Conservation (phyloP, 208 protist genomes). For the Borovskyia barvae region DNA sequence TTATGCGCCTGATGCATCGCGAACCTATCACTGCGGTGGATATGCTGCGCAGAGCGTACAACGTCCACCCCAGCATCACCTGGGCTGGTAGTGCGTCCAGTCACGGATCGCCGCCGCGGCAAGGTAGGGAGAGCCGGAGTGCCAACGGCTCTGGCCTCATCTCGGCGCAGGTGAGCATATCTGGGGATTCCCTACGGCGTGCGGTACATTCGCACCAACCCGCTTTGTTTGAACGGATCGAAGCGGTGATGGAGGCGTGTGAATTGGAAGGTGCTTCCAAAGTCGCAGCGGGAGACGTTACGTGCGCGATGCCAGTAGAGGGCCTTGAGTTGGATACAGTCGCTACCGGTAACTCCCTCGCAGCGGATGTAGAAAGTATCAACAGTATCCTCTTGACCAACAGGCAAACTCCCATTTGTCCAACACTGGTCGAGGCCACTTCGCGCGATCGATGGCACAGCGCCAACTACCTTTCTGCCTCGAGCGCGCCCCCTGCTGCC, state of each 20-base stretch:
- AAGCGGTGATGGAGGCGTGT: conserved; percentile 1
- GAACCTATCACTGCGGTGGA: conserved; percentile 55
- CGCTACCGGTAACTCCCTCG: too few relatives aligned
- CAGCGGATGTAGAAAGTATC: too few relatives aligned
- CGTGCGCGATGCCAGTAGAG: too few relatives aligned
- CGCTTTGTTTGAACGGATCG: conserved; percentile 11
- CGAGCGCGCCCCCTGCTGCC: conserved; percentile 5
- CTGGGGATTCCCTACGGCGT: conserved; percentile 8
- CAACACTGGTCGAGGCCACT: conserved; percentile 14
- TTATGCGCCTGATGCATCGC: conserved; percentile 36
- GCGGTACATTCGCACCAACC: conserved; percentile 1
- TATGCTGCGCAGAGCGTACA: conserved; percentile 42
- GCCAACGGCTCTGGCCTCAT: conserved; percentile 10
- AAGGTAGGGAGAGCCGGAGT: conserved; percentile 9
- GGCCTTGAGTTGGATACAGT: too few relatives aligned
- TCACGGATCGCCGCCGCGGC: conserved; percentile 1
- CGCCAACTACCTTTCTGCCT: conserved; percentile 14
- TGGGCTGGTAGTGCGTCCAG: neutral
- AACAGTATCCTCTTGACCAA: conserved; percentile 2
- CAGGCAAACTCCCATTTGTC: conserved; percentile 9
- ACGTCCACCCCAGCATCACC: conserved; percentile 17
- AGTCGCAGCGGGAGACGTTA: too few relatives aligned
- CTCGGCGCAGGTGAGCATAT: neutral
- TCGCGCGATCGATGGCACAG: conserved; percentile 28
- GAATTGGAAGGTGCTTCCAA: too few relatives aligned